These are phyloP conservation scores for Bacidia rubella DNA, from an alignment of 495 filamentous ascomycete genomes.

Conservation along the genomic window DNA sequence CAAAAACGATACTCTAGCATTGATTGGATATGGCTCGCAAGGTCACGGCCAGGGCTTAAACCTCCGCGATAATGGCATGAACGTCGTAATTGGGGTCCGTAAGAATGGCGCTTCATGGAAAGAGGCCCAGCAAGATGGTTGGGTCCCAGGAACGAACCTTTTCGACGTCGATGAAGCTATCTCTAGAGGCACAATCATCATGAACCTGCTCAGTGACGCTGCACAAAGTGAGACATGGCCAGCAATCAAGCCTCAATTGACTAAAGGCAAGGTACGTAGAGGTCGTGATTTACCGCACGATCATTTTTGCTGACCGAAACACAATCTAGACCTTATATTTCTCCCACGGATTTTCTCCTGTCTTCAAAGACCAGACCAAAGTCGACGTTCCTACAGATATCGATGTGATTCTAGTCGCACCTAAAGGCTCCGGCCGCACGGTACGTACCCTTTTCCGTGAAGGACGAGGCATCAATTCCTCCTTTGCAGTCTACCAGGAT, in stretches of 20 bases:
- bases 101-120: slow-evolving; percentile 98
- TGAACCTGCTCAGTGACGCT: slow-evolving; percentile 97
- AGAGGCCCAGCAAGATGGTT: slow-evolving; percentile 91
- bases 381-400: slow-evolving; percentile 90
- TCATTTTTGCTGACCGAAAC: neutral
- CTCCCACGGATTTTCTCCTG: slow-evolving; percentile 99
- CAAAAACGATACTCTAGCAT: slow-evolving; percentile 97
- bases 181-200: slow-evolving; percentile 82
- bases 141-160: slow-evolving; percentile 94
- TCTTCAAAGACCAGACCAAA: slow-evolving; percentile 99
- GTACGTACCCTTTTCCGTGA: slow-evolving; percentile 95
- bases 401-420: slow-evolving; percentile 97
- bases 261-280: slow-evolving; percentile 77
- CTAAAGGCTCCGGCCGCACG: slow-evolving; percentile 97
- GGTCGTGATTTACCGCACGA: slow-evolving; percentile 10
- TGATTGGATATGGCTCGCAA: slow-evolving; percentile 98
- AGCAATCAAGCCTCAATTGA: slow-evolving; percentile 88
- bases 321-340: slow-evolving; percentile 80
- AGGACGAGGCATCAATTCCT: slow-evolving; percentile 98
- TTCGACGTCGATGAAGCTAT: slow-evolving; percentile 97
- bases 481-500: slow-evolving; percentile 96
- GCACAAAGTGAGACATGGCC: slow-evolving; percentile 99
- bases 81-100: slow-evolving; percentile 95
- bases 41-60: slow-evolving; percentile 98
- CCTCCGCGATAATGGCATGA: slow-evolving; percentile 96